Evolutionary conservation across 2,329 filamentous ascomycete genomes (phyloP).

Genomic region (Samsoniella hepiali): DNA sequence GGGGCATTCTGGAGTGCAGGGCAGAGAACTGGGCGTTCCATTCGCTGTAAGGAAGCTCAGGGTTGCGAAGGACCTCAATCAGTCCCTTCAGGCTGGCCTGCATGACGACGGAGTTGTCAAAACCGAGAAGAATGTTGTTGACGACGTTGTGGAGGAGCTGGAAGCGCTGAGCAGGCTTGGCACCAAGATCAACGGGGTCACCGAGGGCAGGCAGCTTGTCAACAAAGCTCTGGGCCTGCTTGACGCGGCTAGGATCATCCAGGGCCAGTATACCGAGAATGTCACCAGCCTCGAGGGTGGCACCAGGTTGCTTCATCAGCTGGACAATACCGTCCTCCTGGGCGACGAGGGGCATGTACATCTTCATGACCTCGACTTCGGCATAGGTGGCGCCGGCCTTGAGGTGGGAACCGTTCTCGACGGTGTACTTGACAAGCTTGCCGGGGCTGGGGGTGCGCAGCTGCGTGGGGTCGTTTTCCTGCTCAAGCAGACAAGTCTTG

Average conservation of each 20-base stretch:
- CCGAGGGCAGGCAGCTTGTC: conserved; percentile 87
- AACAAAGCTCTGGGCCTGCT: conserved; percentile 91
- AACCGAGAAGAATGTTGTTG: conserved; percentile 84
- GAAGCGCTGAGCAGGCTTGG: conserved; percentile 88
- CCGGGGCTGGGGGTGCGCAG: conserved; percentile 91
- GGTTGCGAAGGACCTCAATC: conserved; percentile 83
- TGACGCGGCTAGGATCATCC: conserved; percentile 92
- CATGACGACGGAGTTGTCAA: conserved; percentile 98
- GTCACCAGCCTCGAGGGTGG: conserved; percentile 95
- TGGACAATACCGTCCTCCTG: conserved; percentile 95
- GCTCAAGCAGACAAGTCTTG: conserved; percentile 96
- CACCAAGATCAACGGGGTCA: conserved; percentile 80
- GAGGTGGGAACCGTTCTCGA: conserved; percentile 93
- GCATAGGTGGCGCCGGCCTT: conserved; percentile 89
- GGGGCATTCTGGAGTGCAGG: conserved; percentile 94
- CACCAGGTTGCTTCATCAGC: conserved; percentile 97
- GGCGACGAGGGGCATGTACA: conserved; percentile 98
- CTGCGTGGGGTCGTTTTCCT: conserved; percentile 98
- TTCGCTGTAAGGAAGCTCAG: conserved; percentile 91
- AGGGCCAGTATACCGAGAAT: conserved; percentile 96
- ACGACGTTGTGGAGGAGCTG: conserved; percentile 72
- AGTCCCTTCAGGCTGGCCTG: conserved; percentile 78
- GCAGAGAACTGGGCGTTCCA: conserved; percentile 96
- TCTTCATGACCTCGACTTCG: conserved; percentile 99
- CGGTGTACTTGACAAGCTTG: conserved; percentile 96